Evolutionary conservation across 768 basidiomycete species (phyloP), one percentile per base, ranked within the genome.

Genomic region (Leucosporidium yakuticum): DNA sequence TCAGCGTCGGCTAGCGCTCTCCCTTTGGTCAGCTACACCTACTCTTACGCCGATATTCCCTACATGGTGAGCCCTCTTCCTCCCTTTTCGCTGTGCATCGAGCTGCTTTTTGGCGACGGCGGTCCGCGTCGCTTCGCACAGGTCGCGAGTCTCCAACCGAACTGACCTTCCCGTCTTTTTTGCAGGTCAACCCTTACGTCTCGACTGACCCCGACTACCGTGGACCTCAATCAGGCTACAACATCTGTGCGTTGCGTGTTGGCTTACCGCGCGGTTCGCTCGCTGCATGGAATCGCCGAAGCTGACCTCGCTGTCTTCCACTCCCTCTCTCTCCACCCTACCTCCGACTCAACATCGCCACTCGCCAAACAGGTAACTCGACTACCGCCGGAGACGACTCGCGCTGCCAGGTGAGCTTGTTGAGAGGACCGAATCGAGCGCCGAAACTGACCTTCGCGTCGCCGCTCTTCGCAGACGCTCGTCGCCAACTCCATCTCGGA

Each of bases 401-500:
- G 8, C 21, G 51, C 54, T 70, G 69, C 36, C 60, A 36, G 34
- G 34, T 36, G 34, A 36, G 34, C 34, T 36, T 12, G 34, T 6
- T 12, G 12, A 12, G 34, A 36, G 6, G 34, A 36, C 6, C 34
- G 34, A 36, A 12, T 6, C 34, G 34, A 36, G 34, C 34, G 34
- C 34, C 34, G 34, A 36, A 36, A 12, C 34, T 36, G 34, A 36
- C 5, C 34, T 12, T 36, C 34, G 34, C 12, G 6, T 36, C 34
- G 5, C 34, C 34, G 5, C 34, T 36, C 12, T 12, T 12, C 34
- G 11, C 67, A 70, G 54, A 70, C 69, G 1, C 78, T 78, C 0
- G 74, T 27, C 49, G n/a, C 63, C 53, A 72, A 76, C 63, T 60
- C 60, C 21, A 67, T 75, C 54, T 44, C 36, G 34, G 76, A 76